Conservation (phyloP, 2,329 filamentous ascomycete species). For the Colletotrichum sidae region DNA sequence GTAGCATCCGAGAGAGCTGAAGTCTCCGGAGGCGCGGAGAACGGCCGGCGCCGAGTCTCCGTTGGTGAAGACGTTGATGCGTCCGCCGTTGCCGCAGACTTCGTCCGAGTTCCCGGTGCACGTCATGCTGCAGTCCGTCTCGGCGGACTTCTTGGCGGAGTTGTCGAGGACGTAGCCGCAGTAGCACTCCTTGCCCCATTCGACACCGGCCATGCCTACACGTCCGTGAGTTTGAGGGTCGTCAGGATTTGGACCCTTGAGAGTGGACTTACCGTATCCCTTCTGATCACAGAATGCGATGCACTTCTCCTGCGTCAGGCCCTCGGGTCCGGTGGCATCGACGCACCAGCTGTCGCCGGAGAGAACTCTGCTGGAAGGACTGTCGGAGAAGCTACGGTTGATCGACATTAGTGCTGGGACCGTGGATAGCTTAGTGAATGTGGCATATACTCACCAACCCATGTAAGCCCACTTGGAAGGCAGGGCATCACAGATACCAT, state of each 20-base stretch:
- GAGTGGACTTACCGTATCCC: constrained; percentile 25
- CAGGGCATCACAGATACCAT: constrained; percentile 11
- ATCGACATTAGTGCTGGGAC: too few species aligned
- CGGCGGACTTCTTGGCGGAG: constrained; percentile 55
- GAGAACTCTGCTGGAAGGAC: neutral
- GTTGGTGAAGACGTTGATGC: constrained; percentile 61
- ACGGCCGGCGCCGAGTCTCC: constrained; percentile 57
- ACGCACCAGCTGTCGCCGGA: neutral
- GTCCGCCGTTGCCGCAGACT: constrained; percentile 59
- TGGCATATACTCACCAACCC: constrained; percentile 14
- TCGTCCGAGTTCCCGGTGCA: constrained; percentile 59
- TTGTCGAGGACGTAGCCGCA: constrained; percentile 62
- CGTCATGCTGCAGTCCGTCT: constrained; percentile 68
- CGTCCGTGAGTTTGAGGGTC: neutral
- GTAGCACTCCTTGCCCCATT: constrained; percentile 65
- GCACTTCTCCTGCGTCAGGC: constrained; percentile 51
- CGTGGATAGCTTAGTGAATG: neutral
- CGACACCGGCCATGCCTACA: constrained; percentile 53
- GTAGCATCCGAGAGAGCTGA: constrained; percentile 71
- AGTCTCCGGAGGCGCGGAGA: constrained; percentile 61
- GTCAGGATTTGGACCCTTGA: neutral
- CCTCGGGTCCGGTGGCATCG: neutral
- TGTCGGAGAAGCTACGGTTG: neutral
- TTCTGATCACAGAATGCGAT: constrained; percentile 60
- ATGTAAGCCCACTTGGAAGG: constrained; percentile 1